A percentile compares a stretch with the other conserved stretches of the same genome.
These are phyloP conservation scores for Decorospora gaudefroyi DNA, from an alignment of 2,329 filamentous ascomycete species.

Conservation along the genomic window DNA sequence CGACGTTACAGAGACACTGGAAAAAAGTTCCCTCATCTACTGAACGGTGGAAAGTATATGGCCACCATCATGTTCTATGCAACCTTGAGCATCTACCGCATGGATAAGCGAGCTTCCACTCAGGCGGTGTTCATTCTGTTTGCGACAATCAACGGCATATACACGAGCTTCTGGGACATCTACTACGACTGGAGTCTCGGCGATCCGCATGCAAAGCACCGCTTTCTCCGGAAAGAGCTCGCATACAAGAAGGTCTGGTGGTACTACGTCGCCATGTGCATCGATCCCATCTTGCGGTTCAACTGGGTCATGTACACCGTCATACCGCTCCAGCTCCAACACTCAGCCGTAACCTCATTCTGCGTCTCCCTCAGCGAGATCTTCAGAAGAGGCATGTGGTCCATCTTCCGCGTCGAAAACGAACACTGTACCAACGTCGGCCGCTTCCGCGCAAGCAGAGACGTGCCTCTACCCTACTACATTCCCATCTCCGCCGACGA, in stretches of 20 bases:
- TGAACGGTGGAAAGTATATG: constrained; percentile 89
- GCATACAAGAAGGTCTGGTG: constrained; percentile 78
- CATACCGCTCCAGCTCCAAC: constrained; percentile 76
- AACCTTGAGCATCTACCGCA: constrained; percentile 80
- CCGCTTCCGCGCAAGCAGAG: constrained; percentile 85
- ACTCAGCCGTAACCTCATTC: constrained; percentile 82
- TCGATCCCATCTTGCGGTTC: constrained; percentile 86
- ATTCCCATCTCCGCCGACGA: constrained; percentile 37
- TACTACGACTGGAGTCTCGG: constrained; percentile 96
- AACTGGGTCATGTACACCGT: constrained; percentile 94
- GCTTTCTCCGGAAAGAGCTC: constrained; percentile 68
- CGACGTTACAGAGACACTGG: constrained; percentile 85
- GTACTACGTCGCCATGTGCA: constrained; percentile 83
- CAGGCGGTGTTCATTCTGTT: constrained; percentile 77
- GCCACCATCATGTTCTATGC: constrained; percentile 82
- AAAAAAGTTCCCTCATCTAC: constrained; percentile 87
- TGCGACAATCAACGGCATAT: constrained; percentile 79
- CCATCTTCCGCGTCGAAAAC: constrained; percentile 92
- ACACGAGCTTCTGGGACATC: constrained; percentile 88
- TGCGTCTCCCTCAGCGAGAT: constrained; percentile 77
- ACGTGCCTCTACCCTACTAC: constrained; percentile 83
- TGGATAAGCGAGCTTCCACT: constrained; percentile 64
- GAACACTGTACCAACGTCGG: constrained; percentile 86
- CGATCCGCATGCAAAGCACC: constrained; percentile 71
- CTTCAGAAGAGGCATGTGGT: constrained; percentile 85